Percentiles rank a stretch among this genome's conserved stretches.
Conservation (phyloP, 1,284 basidiomycete species). For the Naganishia cerealis region DNA sequence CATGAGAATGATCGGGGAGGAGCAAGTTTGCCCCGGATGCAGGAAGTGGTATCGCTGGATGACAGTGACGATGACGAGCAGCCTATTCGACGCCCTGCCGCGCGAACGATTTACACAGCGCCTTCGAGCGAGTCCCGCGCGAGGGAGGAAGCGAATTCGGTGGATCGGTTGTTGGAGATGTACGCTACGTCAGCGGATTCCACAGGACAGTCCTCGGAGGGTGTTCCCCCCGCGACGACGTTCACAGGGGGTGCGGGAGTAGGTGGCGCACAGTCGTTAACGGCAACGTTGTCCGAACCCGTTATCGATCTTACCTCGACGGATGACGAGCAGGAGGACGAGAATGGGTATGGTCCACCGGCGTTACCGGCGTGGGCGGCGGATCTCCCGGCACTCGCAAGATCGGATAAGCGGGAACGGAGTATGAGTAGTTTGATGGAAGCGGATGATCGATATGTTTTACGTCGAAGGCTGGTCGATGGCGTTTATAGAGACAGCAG, state of each 20-base stretch:
- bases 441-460: conserved; percentile 12
- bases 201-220: not conserved
- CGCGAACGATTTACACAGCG: not conserved
- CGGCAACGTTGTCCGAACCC: conserved; percentile 7
- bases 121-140: not conserved
- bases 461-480: conserved; percentile 8
- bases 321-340: conserved; percentile 21
- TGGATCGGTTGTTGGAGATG: conserved; percentile 8
- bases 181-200: not conserved
- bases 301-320: conserved; percentile 26
- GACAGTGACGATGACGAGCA: conserved; percentile 20
- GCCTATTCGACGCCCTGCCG: not conserved
- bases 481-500: not conserved
- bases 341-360: not conserved
- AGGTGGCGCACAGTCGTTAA: too few species aligned
- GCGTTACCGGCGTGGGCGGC: conserved; percentile 19
- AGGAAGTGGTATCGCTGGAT: conserved; percentile 19
- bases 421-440: conserved; percentile 26
- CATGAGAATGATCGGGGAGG: not conserved
- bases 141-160: conserved; percentile 2
- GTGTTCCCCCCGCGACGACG: not conserved
- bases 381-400: conserved; percentile 20
- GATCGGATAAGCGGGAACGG: conserved; percentile 26
- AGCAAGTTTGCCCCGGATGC: conserved; percentile 1
- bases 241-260: too few species aligned